Evolutionary conservation across 2,329 filamentous ascomycete genomes (phyloP), one percentile per base, ranked within the genome.

Genomic region (Colletotrichum australisinense): DNA sequence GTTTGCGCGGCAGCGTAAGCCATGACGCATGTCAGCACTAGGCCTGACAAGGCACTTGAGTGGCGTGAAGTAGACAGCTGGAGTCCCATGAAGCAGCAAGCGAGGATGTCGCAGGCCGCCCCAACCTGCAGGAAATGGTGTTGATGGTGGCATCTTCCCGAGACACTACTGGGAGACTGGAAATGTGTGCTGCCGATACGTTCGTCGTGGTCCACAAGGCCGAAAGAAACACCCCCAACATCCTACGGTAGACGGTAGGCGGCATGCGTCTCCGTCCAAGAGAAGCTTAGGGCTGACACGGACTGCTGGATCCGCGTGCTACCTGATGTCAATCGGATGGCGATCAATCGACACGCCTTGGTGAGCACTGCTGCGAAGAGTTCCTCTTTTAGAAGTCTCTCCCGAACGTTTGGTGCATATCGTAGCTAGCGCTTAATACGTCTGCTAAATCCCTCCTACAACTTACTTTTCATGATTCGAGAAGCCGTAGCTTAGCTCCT

Each of bases 281-380:
- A 70, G 35, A 26, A 66, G 67, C 28, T 35, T 73, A 73, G 71
- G 67, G 67, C 71, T 71, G 67, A 73, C 71, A 19, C 62, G 38
- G 28, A 16, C 35, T 71, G 16, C 49, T 52, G 30, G 55, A 30
- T 24, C 35, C 62, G 56, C 49, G 56, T 73, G 67, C 42, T 66
- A 49, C 26, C 55, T 24, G 60, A 55, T 60, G 62, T 49, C 38
- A 71, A 58, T 66, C 56, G 71, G 62, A n/a, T 62, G 67, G 35
- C 56, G 67, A 73, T 66, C 67, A 71, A 57, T 62, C 71, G 67
- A 66, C 35, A 49, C 56, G 26, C 56, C 46, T 49, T 57, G 8
- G 42, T 22, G 24, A 56, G 38, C 60, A 60, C 22, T 55, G 42
- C 46, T 70, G 42, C 67, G 32, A 35, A 58, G 38, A 9, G 52